phyloP scores from a whole-genome alignment of 305 asterid species.

The Rubia peregrina region DNA sequence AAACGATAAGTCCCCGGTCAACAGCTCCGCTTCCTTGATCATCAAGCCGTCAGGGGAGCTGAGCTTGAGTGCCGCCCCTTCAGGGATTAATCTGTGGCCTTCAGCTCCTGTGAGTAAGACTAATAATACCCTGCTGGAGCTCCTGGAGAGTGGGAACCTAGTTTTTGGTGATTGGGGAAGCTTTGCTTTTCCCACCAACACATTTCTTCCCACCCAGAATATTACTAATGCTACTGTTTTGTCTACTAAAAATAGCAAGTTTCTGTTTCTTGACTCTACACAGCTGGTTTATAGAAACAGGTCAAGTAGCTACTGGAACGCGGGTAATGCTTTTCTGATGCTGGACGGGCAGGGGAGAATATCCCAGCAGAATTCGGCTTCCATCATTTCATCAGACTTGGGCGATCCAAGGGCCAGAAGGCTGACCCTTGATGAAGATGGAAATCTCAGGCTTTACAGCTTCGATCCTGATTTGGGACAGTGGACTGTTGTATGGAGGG shows the following conservation, averaged over 20 bases:
- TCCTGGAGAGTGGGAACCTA: slow-evolving; percentile 44
- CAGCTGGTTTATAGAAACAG: slow-evolving; percentile 27
- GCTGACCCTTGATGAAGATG: slow-evolving; percentile 63
- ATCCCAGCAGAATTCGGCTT: not conserved
- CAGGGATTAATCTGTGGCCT: slow-evolving; percentile 46
- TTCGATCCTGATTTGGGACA: slow-evolving; percentile 29
- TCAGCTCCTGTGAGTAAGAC: slow-evolving; percentile 13
- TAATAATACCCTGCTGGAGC: slow-evolving; percentile 41
- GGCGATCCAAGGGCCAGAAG: slow-evolving; percentile 45
- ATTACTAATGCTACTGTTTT: slow-evolving; percentile 32
- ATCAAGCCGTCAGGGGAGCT: slow-evolving; percentile 52
- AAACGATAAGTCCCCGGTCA: slow-evolving; percentile 35
- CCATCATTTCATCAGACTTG: slow-evolving; percentile 38
- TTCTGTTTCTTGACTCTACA: slow-evolving; percentile 34
- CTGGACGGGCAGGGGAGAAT: slow-evolving; percentile 38
- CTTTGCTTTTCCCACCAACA: slow-evolving; percentile 49
- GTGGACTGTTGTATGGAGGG: slow-evolving; percentile 67
- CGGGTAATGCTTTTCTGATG: slow-evolving; percentile 21
- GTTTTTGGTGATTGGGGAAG: slow-evolving; percentile 52
- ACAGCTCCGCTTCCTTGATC: slow-evolving; percentile 39
- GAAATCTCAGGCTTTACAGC: slow-evolving; percentile 60
- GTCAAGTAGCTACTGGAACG: slow-evolving; percentile 37
- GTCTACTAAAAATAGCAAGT: slow-evolving; percentile 42
- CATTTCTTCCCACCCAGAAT: slow-evolving; percentile 51
- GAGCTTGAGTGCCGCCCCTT: slow-evolving; percentile 27